Percentiles rank a stretch among this genome's conserved stretches.
phyloP scores from a whole-genome alignment of 2,329 filamentous ascomycete genomes.

The Blumeriella jaapii region DNA sequence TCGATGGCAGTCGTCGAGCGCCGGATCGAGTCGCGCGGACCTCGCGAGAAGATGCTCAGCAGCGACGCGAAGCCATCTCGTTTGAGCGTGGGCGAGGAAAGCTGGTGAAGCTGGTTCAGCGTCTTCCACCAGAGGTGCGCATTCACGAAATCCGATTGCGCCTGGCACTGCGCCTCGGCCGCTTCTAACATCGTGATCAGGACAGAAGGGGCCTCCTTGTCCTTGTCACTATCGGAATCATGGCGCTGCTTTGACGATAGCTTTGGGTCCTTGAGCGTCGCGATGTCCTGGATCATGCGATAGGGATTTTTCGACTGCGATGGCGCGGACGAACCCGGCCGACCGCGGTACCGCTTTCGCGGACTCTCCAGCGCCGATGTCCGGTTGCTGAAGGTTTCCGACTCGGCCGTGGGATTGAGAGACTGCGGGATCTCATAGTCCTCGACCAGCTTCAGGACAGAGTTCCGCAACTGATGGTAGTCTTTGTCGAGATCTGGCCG shows the following conservation, averaged over 20 bases:
- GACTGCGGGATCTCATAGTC: constrained; percentile 71
- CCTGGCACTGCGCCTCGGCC: constrained; percentile 64
- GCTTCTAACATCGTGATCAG: constrained; percentile 65
- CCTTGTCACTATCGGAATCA: constrained; percentile 22
- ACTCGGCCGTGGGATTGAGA: constrained; percentile 45
- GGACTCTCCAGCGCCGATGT: constrained; percentile 39
- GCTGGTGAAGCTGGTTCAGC: constrained; percentile 56
- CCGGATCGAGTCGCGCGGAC: constrained; percentile 57
- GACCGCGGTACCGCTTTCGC: constrained; percentile 48
- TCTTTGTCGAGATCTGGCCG: constrained; percentile 61
- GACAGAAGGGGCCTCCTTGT: constrained; percentile 36
- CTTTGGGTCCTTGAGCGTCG: constrained; percentile 11
- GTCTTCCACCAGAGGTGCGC: constrained; percentile 81
- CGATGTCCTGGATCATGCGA: constrained; percentile 26
- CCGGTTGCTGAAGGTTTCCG: constrained; percentile 59
- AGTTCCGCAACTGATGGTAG: constrained; percentile 70
- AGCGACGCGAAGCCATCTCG: constrained; percentile 60
- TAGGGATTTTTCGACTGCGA: constrained; percentile 50
- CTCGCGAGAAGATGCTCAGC: constrained; percentile 62
- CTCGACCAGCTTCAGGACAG: constrained; percentile 68
- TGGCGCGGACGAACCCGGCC: constrained; percentile 35
- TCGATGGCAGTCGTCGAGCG: constrained; percentile 62
- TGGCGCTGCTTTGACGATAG: constrained; percentile 14
- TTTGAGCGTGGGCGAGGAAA: constrained; percentile 49
- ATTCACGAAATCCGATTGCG: constrained; percentile 71